Percentiles rank a stretch among this genome's conserved stretches.
phyloP scores from a whole-genome alignment of 345 rosid genomes.

The Triadica sebifera region DNA sequence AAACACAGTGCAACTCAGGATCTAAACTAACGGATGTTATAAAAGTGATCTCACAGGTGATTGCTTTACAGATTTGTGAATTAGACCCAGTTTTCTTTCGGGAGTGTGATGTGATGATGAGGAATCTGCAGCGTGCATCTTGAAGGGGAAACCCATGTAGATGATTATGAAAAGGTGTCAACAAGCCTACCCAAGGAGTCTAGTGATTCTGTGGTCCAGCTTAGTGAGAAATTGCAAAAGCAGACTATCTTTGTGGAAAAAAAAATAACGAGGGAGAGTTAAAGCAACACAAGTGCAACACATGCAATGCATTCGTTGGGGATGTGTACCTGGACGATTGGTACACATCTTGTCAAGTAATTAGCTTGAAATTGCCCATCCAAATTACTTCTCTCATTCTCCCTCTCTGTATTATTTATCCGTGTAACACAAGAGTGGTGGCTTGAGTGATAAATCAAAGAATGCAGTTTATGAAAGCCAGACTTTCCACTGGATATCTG shows the following conservation, averaged over 20 bases:
- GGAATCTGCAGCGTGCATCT: constrained; percentile 80
- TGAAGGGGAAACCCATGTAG: constrained; percentile 82
- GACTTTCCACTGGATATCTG: neutral
- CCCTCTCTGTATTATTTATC: neutral
- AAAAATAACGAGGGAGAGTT: constrained; percentile 41
- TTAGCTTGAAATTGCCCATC: neutral
- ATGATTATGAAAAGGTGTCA: constrained; percentile 59
- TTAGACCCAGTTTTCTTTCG: constrained; percentile 75
- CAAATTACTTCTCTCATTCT: too few relatives aligned
- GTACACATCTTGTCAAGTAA: neutral
- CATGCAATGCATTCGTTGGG: constrained; percentile 73
- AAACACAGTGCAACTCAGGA: too few relatives aligned
- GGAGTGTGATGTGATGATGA: constrained; percentile 72
- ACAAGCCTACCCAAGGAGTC: constrained; percentile 36
- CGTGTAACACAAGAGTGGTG: too few relatives aligned
- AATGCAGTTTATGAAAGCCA: neutral
- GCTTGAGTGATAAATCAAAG: too few relatives aligned
- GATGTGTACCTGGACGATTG: constrained; percentile 62
- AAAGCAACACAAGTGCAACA: constrained; percentile 78
- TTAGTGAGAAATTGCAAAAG: constrained; percentile 47
- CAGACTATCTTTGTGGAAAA: constrained; percentile 47
- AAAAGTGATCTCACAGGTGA: neutral
- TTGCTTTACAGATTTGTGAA: constrained; percentile 64
- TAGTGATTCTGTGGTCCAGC: constrained; percentile 35
- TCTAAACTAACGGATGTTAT: too few relatives aligned